Percentiles rank a stretch among this genome's conserved stretches.
phyloP scores from a whole-genome alignment of 1,284 basidiomycete genomes.

The Melampsora larici-populina region DNA sequence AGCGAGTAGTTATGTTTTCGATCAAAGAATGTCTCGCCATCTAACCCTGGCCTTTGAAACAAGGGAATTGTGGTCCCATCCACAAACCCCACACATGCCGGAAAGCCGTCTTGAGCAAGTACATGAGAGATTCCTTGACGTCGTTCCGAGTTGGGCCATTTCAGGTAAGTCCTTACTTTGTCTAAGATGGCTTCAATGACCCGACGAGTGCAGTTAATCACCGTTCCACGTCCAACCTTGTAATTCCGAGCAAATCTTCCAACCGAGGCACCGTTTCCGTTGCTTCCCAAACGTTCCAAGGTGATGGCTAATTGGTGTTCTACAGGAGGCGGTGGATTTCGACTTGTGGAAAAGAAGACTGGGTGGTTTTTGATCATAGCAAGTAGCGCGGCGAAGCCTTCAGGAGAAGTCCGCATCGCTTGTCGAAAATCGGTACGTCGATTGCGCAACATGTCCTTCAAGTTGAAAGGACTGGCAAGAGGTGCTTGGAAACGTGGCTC shows the following conservation, averaged over 20 bases:
- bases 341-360: background rate
- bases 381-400: too few species aligned
- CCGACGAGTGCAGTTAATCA: background rate
- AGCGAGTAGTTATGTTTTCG: background rate
- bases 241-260: conserved; percentile 1
- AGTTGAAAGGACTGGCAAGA: too few species aligned
- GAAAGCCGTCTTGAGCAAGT: too few species aligned
- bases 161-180: background rate
- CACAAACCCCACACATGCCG: too few species aligned
- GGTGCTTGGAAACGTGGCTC: background rate
- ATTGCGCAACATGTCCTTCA: too few species aligned
- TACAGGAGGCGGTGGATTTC: background rate
- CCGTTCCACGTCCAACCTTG: background rate
- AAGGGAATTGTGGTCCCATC: conserved; percentile 4
- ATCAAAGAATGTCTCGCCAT: background rate
- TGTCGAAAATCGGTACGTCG: too few species aligned
- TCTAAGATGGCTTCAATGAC: conserved; percentile 1
- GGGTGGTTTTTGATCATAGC: background rate
- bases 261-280: conserved; percentile 24
- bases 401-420: too few species aligned
- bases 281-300: too few species aligned
- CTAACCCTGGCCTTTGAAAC: conserved; percentile 8
- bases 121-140: background rate
- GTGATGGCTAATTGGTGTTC: conserved; percentile 2
- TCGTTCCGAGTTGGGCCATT: background rate